Conservation (phyloP, 2,329 filamentous ascomycete genomes). For the Sporothrix variecibatus region DNA sequence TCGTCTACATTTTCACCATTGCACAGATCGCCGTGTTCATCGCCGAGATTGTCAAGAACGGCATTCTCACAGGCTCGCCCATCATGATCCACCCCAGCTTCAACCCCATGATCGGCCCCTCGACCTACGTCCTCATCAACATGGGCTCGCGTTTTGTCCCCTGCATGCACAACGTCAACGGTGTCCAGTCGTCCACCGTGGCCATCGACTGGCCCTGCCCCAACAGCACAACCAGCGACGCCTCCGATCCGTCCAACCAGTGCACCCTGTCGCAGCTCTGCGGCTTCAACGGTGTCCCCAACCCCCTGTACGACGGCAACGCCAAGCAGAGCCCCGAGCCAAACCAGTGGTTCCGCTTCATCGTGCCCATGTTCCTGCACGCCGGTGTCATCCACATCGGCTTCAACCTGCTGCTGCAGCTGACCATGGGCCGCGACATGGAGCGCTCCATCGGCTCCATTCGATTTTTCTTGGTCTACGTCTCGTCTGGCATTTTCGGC, state of each 20-base stretch:
- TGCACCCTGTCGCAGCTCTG: slow-evolving; percentile 82
- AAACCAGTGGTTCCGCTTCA: slow-evolving; percentile 97
- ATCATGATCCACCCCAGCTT: slow-evolving; percentile 81
- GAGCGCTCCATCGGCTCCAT: slow-evolving; percentile 85
- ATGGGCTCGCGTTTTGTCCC: slow-evolving; percentile 92
- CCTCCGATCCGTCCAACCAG: slow-evolving; percentile 48
- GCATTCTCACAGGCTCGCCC: slow-evolving; percentile 64
- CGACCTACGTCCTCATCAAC: slow-evolving; percentile 86
- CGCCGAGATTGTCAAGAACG: slow-evolving; percentile 80
- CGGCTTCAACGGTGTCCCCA: slow-evolving; percentile 75
- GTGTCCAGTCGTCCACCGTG: slow-evolving; percentile 57
- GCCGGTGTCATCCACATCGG: slow-evolving; percentile 91
- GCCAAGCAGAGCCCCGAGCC: slow-evolving; percentile 61
- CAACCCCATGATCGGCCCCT: slow-evolving; percentile 97
- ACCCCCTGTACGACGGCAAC: slow-evolving; percentile 61
- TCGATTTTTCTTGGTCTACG: slow-evolving; percentile 86
- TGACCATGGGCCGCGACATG: slow-evolving; percentile 90
- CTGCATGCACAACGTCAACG: slow-evolving; percentile 85
- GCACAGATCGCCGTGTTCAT: slow-evolving; percentile 86
- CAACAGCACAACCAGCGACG: slow-evolving; percentile 65
- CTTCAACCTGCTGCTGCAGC: slow-evolving; percentile 90
- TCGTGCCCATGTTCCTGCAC: slow-evolving; percentile 92
- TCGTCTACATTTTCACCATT: slow-evolving; percentile 77
- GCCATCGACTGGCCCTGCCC: slow-evolving; percentile 75
- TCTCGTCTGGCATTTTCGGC: slow-evolving; percentile 90